These are phyloP conservation scores for Chiua virens DNA, from an alignment of 768 basidiomycete species.

Conservation along the genomic window DNA sequence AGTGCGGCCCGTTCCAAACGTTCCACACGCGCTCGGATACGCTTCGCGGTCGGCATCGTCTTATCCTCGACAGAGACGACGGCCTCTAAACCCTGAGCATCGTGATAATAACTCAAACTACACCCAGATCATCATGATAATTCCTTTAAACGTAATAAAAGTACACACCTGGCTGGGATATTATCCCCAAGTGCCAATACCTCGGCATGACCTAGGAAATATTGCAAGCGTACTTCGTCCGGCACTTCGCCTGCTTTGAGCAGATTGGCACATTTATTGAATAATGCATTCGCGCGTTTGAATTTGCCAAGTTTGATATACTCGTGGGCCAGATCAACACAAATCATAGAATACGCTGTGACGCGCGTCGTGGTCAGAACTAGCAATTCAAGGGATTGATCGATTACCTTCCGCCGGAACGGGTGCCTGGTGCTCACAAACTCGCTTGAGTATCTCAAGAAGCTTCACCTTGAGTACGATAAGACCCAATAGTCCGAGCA, in stretches of 20 bases:
- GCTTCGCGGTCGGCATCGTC: slow-evolving; percentile 48
- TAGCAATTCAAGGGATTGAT: background rate
- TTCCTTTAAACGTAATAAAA: too few relatives aligned
- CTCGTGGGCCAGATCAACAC: slow-evolving; percentile 74
- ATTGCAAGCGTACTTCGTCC: slow-evolving; percentile 50
- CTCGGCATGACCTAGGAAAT: slow-evolving; percentile 67
- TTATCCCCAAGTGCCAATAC: slow-evolving; percentile 62
- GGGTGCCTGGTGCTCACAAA: slow-evolving; percentile 52
- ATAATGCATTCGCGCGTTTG: slow-evolving; percentile 64
- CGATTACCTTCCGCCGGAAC: slow-evolving; percentile 49
- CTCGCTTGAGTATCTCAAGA: slow-evolving; percentile 59
- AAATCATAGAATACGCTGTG: slow-evolving; percentile 61
- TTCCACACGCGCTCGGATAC: slow-evolving; percentile 58
- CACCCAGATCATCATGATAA: background rate
- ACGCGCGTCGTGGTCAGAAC: background rate
- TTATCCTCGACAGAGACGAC: slow-evolving; percentile 45
- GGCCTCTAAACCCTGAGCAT: slow-evolving; percentile 53
- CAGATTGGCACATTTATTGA: slow-evolving; percentile 52
- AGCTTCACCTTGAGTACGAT: slow-evolving; percentile 64
- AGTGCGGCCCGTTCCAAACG: slow-evolving; percentile 68
- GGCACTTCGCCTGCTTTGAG: slow-evolving; percentile 48
- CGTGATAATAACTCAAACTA: slow-evolving; percentile 56
- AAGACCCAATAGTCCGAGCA: slow-evolving; percentile 72
- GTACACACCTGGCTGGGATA: slow-evolving; percentile 53
- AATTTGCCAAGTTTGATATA: slow-evolving; percentile 77